Evolutionary conservation across 2,329 filamentous ascomycete species (phyloP).

Genomic region (Geoglossum cookeanum): DNA sequence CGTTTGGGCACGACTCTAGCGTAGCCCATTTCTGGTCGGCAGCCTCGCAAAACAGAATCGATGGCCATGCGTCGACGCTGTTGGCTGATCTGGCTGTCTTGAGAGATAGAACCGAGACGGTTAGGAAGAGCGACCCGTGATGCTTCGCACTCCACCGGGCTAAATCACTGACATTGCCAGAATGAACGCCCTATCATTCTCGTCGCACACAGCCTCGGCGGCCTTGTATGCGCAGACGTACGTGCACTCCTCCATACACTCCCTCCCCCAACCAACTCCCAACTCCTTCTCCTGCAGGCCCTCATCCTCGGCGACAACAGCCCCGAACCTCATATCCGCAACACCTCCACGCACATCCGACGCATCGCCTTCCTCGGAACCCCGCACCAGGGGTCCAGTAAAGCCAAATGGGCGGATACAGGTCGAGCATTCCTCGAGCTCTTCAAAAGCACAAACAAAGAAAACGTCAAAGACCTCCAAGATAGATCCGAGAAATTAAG

Average conservation of each 20-base stretch:
- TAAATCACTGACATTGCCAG: background rate
- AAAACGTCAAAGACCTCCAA: background rate
- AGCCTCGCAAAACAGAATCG: background rate
- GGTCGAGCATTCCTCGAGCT: background rate
- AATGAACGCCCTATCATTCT: conserved; percentile 9
- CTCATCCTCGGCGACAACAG: background rate
- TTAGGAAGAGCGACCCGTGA: background rate
- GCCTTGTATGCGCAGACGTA: background rate
- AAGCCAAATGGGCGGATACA: conserved; percentile 2
- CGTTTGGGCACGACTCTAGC: conserved; percentile 7
- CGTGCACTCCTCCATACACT: too few relatives aligned
- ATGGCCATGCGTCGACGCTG: background rate
- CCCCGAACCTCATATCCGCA: background rate
- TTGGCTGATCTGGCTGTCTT: background rate
- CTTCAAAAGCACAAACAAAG: background rate
- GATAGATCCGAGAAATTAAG: background rate
- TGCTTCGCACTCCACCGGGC: background rate
- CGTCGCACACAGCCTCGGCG: conserved; percentile 2
- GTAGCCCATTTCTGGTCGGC: conserved; percentile 3
- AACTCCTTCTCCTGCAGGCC: background rate
- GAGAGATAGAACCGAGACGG: background rate
- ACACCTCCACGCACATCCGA: background rate
- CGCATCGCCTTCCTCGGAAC: conserved; percentile 2
- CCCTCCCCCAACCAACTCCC: too few relatives aligned
- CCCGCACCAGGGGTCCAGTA: conserved; percentile 6